phyloP scores from a whole-genome alignment of 1,284 basidiomycete species.

The Heterobasidion annosum region DNA sequence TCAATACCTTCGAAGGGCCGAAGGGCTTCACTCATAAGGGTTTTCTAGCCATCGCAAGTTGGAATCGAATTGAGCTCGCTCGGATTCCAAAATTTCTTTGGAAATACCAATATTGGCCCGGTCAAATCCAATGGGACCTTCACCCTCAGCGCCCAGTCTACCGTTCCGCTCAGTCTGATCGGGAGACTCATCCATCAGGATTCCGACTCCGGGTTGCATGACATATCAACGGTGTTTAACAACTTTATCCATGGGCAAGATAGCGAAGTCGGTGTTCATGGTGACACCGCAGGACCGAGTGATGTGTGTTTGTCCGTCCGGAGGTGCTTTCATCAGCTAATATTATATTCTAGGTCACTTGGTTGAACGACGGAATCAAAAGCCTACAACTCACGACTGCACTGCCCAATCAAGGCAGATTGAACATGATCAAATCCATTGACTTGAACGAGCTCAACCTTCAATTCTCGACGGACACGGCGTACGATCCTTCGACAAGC shows the following conservation, averaged over 20 bases:
- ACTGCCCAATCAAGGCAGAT: constrained; percentile 56
- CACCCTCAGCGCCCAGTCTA: constrained; percentile 47
- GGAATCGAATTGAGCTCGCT: constrained; percentile 61
- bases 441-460: constrained; percentile 55
- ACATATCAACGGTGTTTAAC: constrained; percentile 64
- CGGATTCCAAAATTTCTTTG: constrained; percentile 51
- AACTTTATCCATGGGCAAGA: constrained; percentile 64
- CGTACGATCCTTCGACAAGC: constrained; percentile 51
- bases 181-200: constrained; percentile 63
- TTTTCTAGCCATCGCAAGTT: constrained; percentile 61
- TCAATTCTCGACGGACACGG: constrained; percentile 46
- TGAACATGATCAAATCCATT: constrained; percentile 63
- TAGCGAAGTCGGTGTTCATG: constrained; percentile 53
- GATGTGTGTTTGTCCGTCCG: constrained; percentile 29
- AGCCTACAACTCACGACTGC: constrained; percentile 50
- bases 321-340: not conserved
- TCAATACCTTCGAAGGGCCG: too few species aligned
- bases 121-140: constrained; percentile 42
- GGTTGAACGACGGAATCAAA: constrained; percentile 74
- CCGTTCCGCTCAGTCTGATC: constrained; percentile 44
- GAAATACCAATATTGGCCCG: constrained; percentile 50
- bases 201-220: constrained; percentile 41
- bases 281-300: constrained; percentile 54
- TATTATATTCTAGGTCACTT: constrained; percentile 38
- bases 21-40: too few species aligned